phyloP scores from a whole-genome alignment of 2,329 filamentous ascomycete species.

The Pestalotiopsis sp. region DNA sequence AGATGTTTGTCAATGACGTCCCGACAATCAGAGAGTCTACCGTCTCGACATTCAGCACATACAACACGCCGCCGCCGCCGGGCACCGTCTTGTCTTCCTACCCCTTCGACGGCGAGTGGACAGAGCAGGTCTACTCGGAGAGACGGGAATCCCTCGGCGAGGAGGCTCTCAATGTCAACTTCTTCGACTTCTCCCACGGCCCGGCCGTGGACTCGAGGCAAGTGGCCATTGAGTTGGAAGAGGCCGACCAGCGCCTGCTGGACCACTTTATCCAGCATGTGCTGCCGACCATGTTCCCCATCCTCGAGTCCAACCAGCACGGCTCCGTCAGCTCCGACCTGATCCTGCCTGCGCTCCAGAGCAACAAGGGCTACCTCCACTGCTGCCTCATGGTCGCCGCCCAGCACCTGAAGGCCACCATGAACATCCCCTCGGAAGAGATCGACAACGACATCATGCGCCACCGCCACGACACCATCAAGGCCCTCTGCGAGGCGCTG shows the following conservation, averaged over 20 bases:
- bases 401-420: slow-evolving; percentile 85
- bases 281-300: slow-evolving; percentile 86
- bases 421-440: slow-evolving; percentile 68
- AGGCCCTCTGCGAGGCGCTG: slow-evolving; percentile 81
- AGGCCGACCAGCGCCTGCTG: slow-evolving; percentile 82
- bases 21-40: slow-evolving; percentile 85
- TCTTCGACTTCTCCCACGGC: slow-evolving; percentile 80
- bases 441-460: slow-evolving; percentile 91
- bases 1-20: slow-evolving; percentile 91
- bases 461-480: slow-evolving; percentile 87
- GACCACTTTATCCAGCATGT: slow-evolving; percentile 92
- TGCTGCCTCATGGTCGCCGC: slow-evolving; percentile 94
- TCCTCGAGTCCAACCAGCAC: slow-evolving; percentile 87
- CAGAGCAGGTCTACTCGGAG: slow-evolving; percentile 70
- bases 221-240: slow-evolving; percentile 80
- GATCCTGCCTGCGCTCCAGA: slow-evolving; percentile 84
- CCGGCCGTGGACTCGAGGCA: slow-evolving; percentile 65
- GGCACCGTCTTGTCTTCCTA: slow-evolving; percentile 68
- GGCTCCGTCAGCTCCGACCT: slow-evolving; percentile 80
- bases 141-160: slow-evolving; percentile 69
- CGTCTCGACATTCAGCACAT: slow-evolving; percentile 92
- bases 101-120: slow-evolving; percentile 68
- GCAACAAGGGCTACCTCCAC: slow-evolving; percentile 91
- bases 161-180: slow-evolving; percentile 73
- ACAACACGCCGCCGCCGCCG: slow-evolving; percentile 74